Base-by-base conservation (phyloP, 2,329 filamentous ascomycete species). In the Ceratocystis albifundus region DNA sequence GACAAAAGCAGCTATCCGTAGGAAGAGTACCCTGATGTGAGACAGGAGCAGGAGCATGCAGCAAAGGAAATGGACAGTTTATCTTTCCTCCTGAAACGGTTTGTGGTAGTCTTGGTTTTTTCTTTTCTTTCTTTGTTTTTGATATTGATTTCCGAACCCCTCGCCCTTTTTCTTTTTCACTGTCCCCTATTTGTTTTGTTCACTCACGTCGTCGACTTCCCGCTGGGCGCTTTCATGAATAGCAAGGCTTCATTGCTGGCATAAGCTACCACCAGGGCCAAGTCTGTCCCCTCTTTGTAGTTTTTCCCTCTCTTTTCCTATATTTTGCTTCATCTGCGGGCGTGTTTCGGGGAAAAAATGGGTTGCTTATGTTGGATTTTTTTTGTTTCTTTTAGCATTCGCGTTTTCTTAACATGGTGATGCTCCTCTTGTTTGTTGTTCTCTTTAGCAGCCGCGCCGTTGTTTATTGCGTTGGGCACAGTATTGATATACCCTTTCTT, bases 11-110 rank as follows among this genome's bases (percentile, higher is more conserved):
- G 15, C 53, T 22, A 61, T 67, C 15, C 53, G 67, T 25, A 66
- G 67, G 50, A 68, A 68, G 61, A 68, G 67, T 62, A 68, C 67
- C 4, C 41, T 68, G 62, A 67, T 62, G 7, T 68, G 69, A 59
- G 30, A 28, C 22, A 28, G 12, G 36, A 41, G 36, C 36, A 41
- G n/a, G n/a, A n/a, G n/a, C n/a, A 3, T 41, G 4, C 36, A 41
- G 17, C 12, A 32, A 7, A 30, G 28, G 32, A 59, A 20, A 59
- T n/a, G 28, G 17, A 36, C 6, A 7, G 22, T n/a, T 25, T 20
- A 28, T n/a, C 17, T 20, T n/a, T 28, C 20, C 55, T 59, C 55
- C 20, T 41, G n/a, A 59, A 59, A 7, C 12, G n/a, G 46, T 53
- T 30, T 61, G 15, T 62, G 44, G 41, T 64, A n/a, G 44, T 8